Conservation (phyloP, 441 rosid species). For the Eutrema salsugineum region DNA sequence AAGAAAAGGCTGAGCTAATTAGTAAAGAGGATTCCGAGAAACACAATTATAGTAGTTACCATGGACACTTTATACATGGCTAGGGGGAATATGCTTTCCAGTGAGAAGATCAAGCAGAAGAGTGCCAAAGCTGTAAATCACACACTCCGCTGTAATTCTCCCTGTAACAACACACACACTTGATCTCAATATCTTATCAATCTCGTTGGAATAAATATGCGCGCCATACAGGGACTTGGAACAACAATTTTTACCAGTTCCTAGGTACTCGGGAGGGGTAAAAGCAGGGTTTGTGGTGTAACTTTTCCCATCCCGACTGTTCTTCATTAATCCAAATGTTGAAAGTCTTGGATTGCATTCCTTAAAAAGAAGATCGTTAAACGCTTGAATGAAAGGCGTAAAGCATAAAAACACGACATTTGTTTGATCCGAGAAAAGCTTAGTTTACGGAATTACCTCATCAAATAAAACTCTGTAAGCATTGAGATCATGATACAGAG, state of each 20-base stretch:
- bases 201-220: background rate
- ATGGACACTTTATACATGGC: conserved; percentile 68
- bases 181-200: background rate
- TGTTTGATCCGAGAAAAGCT: background rate
- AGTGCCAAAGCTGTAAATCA: conserved; percentile 87
- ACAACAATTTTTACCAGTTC: conserved; percentile 41
- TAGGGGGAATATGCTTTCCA: conserved; percentile 94
- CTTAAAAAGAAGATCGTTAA: conserved; percentile 20
- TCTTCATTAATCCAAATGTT: conserved; percentile 66
- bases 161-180: conserved; percentile 45
- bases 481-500: conserved; percentile 59
- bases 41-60: background rate
- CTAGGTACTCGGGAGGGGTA: conserved; percentile 68
- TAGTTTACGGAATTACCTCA: conserved; percentile 35
- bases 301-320: conserved; percentile 60
- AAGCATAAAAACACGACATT: background rate
- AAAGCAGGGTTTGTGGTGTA: conserved; percentile 65
- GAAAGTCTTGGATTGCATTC: conserved; percentile 70
- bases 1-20: background rate
- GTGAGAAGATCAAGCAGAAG: conserved; percentile 88
- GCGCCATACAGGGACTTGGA: background rate
- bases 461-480: conserved; percentile 64
- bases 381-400: background rate
- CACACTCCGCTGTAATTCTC: conserved; percentile 84
- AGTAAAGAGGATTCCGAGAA: background rate